These are phyloP conservation scores for Juncus inflexus DNA, from an alignment of 176 grass and related monocot genomes.

Conservation along the genomic window DNA sequence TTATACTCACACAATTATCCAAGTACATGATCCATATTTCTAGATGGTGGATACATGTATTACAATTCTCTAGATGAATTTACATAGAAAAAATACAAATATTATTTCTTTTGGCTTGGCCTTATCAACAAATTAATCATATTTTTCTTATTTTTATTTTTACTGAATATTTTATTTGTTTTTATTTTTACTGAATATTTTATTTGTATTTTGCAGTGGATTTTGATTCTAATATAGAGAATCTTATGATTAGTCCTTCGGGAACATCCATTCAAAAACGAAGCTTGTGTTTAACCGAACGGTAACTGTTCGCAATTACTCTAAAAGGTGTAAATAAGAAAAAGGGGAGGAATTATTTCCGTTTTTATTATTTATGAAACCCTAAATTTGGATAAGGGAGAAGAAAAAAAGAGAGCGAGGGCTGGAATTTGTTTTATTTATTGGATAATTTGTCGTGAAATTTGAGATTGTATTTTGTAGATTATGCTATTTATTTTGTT, in stretches of 20 bases:
- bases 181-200: not conserved
- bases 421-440: not conserved
- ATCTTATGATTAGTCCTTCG: not conserved
- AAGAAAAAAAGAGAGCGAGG: not conserved
- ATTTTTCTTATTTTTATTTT: not conserved
- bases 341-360: not conserved
- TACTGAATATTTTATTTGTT: not conserved
- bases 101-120: no score
- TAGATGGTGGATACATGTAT: no score
- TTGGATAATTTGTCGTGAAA: not conserved
- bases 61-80: no score
- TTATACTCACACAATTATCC: no score
- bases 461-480: not conserved
- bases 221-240: constrained; percentile 43
- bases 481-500: no score
- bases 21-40: no score
- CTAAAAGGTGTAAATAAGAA: constrained; percentile 38
- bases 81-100: no score
- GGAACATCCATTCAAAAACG: no score
- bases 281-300: constrained; percentile 79
- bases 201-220: constrained; percentile 71
- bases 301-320: constrained; percentile 78
- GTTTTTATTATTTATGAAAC: not conserved
- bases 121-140: no score
- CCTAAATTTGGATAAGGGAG: not conserved